Evolutionary conservation across 306 rosid genomes (phyloP).

Genomic region (Malus sieversii): DNA sequence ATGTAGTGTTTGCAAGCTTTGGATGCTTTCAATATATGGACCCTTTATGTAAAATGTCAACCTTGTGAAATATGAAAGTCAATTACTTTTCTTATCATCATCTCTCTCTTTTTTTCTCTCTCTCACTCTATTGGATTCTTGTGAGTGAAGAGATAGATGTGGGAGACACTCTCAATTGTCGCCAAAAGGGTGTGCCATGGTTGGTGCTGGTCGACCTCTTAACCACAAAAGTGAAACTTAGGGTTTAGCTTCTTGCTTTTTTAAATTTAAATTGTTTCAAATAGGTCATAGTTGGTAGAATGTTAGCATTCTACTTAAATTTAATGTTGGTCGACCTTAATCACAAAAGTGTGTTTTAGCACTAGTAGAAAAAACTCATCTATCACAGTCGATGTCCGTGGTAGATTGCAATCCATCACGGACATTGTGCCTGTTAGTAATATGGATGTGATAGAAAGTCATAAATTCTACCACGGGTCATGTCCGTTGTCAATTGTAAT

Average conservation of each 20-base stretch:
- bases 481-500: too few species aligned
- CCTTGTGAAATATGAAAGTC: conserved; percentile 67
- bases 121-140: conserved; percentile 61
- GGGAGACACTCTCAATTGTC: conserved; percentile 81
- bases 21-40: conserved; percentile 63
- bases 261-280: conserved; percentile 3
- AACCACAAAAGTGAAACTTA: conserved; percentile 30
- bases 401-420: too few species aligned
- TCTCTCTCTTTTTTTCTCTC: conserved; percentile 7
- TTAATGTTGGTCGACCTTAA: background rate
- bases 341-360: background rate
- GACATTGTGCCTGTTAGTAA: too few species aligned
- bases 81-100: conserved; percentile 38
- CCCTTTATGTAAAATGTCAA: conserved; percentile 55
- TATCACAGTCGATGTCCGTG: too few species aligned
- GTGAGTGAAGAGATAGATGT: conserved; percentile 69
- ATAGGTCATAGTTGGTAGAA: background rate
- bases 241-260: conserved; percentile 27
- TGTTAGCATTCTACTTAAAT: background rate
- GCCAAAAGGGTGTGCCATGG: conserved; percentile 27
- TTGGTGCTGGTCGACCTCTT: conserved; percentile 52
- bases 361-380: too few species aligned
- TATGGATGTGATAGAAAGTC: too few species aligned
- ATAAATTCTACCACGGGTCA: too few species aligned
- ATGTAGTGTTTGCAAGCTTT: conserved; percentile 40